Percentiles rank a stretch among this genome's conserved stretches.
Conservation (phyloP, 108 stramenopile genomes). For the Asterionellopsis glacialis region DNA sequence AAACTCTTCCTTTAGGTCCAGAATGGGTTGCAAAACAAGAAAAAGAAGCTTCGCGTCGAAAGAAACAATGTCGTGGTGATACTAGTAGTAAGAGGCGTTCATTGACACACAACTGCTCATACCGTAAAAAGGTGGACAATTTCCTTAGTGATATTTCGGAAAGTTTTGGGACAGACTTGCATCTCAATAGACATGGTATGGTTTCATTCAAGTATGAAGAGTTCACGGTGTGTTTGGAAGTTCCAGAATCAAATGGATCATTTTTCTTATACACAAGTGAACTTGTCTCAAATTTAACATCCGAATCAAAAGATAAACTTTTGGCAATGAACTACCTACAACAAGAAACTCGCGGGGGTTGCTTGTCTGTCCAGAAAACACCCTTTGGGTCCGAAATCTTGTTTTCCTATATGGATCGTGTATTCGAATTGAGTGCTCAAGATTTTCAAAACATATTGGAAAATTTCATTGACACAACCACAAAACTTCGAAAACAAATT, state of each 20-base stretch:
- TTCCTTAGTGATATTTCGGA: too few species aligned
- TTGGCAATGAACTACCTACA: too few species aligned
- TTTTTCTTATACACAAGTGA: conserved; percentile 3
- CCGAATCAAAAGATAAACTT: too few species aligned
- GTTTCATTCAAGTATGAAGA: neutral
- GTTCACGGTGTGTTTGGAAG: neutral
- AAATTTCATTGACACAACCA: conserved; percentile 1
- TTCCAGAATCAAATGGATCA: neutral
- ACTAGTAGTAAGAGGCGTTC: too few species aligned
- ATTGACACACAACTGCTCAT: too few species aligned
- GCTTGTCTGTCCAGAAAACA: too few species aligned
- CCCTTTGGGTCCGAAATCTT: neutral
- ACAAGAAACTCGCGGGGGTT: neutral
- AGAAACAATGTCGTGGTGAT: too few species aligned
- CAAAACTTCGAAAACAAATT: neutral
- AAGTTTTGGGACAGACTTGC: too few species aligned
- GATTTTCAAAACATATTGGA: conserved; percentile 4
- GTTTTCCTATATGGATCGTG: conserved; percentile 3
- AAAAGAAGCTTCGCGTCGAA: too few species aligned
- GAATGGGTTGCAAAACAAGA: too few species aligned
- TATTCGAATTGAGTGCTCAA: conserved; percentile 1
- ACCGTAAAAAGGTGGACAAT: too few species aligned
- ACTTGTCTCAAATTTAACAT: neutral
- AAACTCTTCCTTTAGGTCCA: too few species aligned
- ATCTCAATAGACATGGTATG: neutral